Evolutionary conservation across 2,329 filamentous ascomycete species (phyloP).

Genomic region (Xylariaceae sp.): DNA sequence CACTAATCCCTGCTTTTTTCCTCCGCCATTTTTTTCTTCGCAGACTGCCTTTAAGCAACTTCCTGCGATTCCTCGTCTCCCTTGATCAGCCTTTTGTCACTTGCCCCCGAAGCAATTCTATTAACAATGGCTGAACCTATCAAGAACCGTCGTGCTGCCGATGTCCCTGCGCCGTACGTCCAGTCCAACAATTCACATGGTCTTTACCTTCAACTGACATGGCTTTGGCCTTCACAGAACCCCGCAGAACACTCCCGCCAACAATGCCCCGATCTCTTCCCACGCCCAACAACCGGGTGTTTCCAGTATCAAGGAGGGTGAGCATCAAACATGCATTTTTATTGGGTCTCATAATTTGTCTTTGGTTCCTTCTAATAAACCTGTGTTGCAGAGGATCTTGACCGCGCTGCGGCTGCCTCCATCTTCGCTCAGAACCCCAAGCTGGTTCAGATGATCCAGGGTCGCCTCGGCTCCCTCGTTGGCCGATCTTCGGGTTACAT

Average conservation of each 20-base stretch:
- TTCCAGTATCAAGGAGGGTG: slow-evolving; percentile 96
- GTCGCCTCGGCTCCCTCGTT: slow-evolving; percentile 87
- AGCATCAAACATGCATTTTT: slow-evolving; percentile 27
- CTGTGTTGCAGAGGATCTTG: slow-evolving; percentile 70
- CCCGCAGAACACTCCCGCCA: slow-evolving; percentile 95
- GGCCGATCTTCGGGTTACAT: slow-evolving; percentile 96
- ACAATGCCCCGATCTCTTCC: slow-evolving; percentile 94
- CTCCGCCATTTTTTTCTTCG: slow-evolving; percentile 20
- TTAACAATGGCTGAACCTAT: slow-evolving; percentile 56
- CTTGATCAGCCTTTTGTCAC: slow-evolving; percentile 6
- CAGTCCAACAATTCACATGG: slow-evolving; percentile 11
- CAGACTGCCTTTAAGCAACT: slow-evolving; percentile 6
- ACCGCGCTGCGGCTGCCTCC: slow-evolving; percentile 79
- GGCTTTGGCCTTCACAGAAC: slow-evolving; percentile 60
- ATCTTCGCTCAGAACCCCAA: slow-evolving; percentile 95
- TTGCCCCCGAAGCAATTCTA: no score
- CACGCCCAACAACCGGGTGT: slow-evolving; percentile 94
- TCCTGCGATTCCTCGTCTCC: background rate
- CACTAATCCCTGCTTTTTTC: slow-evolving; percentile 22
- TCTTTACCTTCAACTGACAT: slow-evolving; percentile 12
- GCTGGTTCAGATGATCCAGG: slow-evolving; percentile 96
- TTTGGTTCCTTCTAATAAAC: no score
- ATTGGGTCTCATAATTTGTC: no score
- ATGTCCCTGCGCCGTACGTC: slow-evolving; percentile 56
- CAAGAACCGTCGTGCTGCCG: slow-evolving; percentile 58